Percentiles rank a stretch among this genome's conserved stretches.
These are phyloP conservation scores for Lodderomyces parapsilosis DNA, from an alignment of 1,139 yeast genomes.

Conservation along the genomic window DNA sequence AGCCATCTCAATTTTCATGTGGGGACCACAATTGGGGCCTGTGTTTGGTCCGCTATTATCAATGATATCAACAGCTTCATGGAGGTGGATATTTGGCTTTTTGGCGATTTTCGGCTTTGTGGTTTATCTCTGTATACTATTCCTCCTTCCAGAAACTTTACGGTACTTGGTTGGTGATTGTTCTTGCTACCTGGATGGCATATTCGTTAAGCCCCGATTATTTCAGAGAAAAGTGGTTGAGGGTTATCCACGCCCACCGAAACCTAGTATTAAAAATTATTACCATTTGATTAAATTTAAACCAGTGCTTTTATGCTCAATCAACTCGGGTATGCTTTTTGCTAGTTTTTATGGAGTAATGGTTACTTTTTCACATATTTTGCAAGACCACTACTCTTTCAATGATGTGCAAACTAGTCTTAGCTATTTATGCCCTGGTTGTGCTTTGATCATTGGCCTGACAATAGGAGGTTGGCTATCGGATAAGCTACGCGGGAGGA, in stretches of 20 bases:
- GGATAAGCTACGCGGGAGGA: constrained; percentile 33
- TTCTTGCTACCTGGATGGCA: constrained; percentile 19
- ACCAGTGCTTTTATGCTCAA: constrained; percentile 49
- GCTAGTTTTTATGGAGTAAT: constrained; percentile 56
- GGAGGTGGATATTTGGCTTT: constrained; percentile 62
- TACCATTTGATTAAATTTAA: constrained; percentile 35
- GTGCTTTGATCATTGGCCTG: constrained; percentile 50
- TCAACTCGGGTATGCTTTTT: constrained; percentile 52
- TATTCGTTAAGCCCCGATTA: constrained; percentile 28
- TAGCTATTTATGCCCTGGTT: constrained; percentile 56
- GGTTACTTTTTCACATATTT: constrained; percentile 46
- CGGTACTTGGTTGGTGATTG: constrained; percentile 58
- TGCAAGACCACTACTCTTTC: constrained; percentile 38
- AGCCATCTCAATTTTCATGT: constrained; percentile 53
- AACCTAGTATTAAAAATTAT: constrained; percentile 40
- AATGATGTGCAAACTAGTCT: constrained; percentile 38
- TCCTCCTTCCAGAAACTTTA: constrained; percentile 54
- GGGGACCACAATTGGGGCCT: constrained; percentile 63
- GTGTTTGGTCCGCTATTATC: constrained; percentile 54
- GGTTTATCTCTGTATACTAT: constrained; percentile 37
- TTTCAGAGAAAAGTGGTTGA: constrained; percentile 27
- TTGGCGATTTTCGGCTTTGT: constrained; percentile 44
- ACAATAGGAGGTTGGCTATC: constrained; percentile 51
- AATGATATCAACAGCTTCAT: constrained; percentile 34
- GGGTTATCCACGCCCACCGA: constrained; percentile 48